A percentile compares a stretch with the other conserved stretches of the same genome.
These are phyloP conservation scores for Suillus clintonianus DNA, from an alignment of 768 basidiomycete species.

Conservation along the genomic window DNA sequence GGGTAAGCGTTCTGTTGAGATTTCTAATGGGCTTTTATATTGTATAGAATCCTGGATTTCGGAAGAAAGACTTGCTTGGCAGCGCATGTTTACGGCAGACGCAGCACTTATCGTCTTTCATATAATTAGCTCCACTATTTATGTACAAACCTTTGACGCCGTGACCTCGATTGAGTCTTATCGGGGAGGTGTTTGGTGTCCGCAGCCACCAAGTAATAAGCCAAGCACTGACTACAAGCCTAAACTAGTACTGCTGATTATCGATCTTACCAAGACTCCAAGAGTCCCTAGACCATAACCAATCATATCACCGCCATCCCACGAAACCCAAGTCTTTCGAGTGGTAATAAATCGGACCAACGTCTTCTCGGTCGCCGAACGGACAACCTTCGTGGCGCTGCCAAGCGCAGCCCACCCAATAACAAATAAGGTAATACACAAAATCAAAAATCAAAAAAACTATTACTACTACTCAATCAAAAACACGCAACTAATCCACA, in stretches of 20 bases:
- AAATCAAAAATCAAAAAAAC: too few species aligned
- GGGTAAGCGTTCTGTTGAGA: background rate
- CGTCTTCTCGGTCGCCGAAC: background rate
- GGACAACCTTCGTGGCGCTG: slow-evolving; percentile 2
- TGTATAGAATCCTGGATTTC: slow-evolving; percentile 2
- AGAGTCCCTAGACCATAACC: too few species aligned
- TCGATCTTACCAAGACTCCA: background rate
- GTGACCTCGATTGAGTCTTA: background rate
- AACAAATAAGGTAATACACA: too few species aligned
- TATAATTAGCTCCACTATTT: background rate
- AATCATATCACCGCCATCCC: too few species aligned
- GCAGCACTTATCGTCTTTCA: background rate
- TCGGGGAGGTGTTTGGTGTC: too few species aligned
- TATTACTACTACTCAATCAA: too few species aligned
- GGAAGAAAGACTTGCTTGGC: slow-evolving; percentile 18
- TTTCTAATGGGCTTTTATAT: background rate
- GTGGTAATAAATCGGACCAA: background rate
- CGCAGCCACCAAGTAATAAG: background rate
- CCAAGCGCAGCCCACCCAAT: background rate
- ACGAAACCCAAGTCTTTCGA: background rate
- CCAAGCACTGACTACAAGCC: background rate
- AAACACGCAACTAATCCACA: slow-evolving; percentile 9
- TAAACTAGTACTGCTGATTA: background rate
- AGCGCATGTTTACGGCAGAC: slow-evolving; percentile 13
- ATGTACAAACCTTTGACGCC: background rate